These are phyloP conservation scores for Linnemannia elongata DNA, from an alignment of 192 early-diverging fungal genomes.

Conservation along the genomic window DNA sequence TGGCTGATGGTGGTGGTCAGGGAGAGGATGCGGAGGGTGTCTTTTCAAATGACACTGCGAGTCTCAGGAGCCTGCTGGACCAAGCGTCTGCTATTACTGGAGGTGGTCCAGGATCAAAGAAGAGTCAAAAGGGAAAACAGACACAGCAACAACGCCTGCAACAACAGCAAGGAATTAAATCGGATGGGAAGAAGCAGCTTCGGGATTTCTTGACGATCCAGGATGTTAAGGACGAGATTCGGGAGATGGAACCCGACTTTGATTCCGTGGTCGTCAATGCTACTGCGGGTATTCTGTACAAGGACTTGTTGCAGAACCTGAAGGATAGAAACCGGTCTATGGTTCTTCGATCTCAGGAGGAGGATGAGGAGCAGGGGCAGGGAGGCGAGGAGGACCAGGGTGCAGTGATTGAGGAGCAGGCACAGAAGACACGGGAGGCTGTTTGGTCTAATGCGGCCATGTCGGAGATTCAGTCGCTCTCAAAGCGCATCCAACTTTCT, in stretches of 20 bases:
- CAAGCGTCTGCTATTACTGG: not conserved
- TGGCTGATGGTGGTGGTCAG: not conserved
- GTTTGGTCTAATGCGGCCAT: not conserved
- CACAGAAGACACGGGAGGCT: not conserved
- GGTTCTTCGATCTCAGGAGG: slow-evolving; percentile 22
- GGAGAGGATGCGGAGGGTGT: slow-evolving; percentile 2
- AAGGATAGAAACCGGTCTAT: slow-evolving; percentile 43
- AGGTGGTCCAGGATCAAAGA: not conserved
- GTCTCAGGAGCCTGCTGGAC: slow-evolving; percentile 10
- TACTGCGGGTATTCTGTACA: slow-evolving; percentile 20
- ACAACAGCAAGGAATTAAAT: not conserved
- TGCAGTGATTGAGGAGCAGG: not conserved
- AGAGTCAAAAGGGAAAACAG: slow-evolving; percentile 1
- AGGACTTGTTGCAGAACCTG: slow-evolving; percentile 37
- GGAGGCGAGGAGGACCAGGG: not conserved
- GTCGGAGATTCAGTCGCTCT: slow-evolving; percentile 7
- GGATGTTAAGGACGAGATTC: slow-evolving; percentile 40
- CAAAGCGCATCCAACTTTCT: slow-evolving; percentile 25
- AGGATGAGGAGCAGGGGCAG: not conserved
- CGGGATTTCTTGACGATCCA: slow-evolving; percentile 52
- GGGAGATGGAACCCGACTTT: slow-evolving; percentile 42
- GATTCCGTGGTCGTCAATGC: slow-evolving; percentile 42
- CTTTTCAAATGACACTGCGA: not conserved
- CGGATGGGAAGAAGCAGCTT: slow-evolving; percentile 21
- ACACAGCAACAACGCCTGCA: not conserved